Percentiles rank a stretch among this genome's conserved stretches.
These are phyloP conservation scores for Diaporthe velutina DNA, from an alignment of 2,329 filamentous ascomycete species.

Conservation along the genomic window DNA sequence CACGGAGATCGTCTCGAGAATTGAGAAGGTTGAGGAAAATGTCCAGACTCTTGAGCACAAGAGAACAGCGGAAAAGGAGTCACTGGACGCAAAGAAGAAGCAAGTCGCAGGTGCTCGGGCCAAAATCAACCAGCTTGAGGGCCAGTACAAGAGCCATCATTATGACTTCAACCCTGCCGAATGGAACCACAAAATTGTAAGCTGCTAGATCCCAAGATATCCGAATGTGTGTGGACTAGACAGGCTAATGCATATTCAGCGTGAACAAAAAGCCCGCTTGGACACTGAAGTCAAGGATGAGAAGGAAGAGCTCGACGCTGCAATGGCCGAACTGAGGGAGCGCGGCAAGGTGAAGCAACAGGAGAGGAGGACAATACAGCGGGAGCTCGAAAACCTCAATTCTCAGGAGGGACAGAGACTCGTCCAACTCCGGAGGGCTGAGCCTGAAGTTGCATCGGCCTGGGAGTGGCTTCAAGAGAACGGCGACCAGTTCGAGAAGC, in stretches of 20 bases:
- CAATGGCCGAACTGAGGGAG: constrained; percentile 53
- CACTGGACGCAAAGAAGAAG: constrained; percentile 62
- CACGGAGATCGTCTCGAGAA: constrained; percentile 57
- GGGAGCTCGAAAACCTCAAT: constrained; percentile 71
- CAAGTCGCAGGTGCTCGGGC: constrained; percentile 64
- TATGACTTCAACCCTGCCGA: constrained; percentile 76
- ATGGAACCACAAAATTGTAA: constrained; percentile 78
- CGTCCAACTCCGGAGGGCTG: constrained; percentile 71
- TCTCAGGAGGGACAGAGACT: constrained; percentile 83
- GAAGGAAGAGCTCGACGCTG: constrained; percentile 42
- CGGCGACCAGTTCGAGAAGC: constrained; percentile 75
- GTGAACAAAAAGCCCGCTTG: constrained; percentile 36
- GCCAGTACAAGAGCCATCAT: constrained; percentile 71
- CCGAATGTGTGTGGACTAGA: neutral
- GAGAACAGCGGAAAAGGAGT: constrained; percentile 64
- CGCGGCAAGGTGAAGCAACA: constrained; percentile 57
- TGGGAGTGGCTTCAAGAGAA: constrained; percentile 89
- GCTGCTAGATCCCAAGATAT: neutral
- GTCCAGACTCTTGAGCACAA: constrained; percentile 64
- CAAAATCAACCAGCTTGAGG: constrained; percentile 74
- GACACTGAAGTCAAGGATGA: constrained; percentile 38
- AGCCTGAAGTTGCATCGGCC: constrained; percentile 74
- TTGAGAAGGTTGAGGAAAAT: constrained; percentile 53
- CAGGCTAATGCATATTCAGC: constrained; percentile 25
- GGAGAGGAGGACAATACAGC: constrained; percentile 55